Evolutionary conservation across 768 basidiomycete species (phyloP).

Genomic region (Boletus rubroflammeus): DNA sequence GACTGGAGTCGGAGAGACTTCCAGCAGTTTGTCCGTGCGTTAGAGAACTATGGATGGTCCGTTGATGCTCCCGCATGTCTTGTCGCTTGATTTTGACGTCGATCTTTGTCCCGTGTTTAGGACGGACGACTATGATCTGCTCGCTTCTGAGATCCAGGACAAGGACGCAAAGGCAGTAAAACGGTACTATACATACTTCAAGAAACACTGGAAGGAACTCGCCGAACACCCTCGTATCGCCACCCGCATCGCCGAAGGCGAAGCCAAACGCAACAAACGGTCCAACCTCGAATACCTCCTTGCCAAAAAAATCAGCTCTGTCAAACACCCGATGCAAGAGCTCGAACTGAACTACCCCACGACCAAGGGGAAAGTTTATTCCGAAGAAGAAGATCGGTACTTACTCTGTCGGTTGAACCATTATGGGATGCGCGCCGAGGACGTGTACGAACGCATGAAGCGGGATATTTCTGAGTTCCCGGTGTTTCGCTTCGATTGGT

Average conservation of each 20-base stretch:
- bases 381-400: constrained; percentile 96
- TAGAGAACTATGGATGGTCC: constrained; percentile 81
- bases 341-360: constrained; percentile 93
- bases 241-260: constrained; percentile 83
- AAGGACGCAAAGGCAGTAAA: constrained; percentile 78
- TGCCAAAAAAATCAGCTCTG: constrained; percentile 75
- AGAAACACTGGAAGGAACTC: constrained; percentile 80
- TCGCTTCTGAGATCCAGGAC: constrained; percentile 81
- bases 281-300: constrained; percentile 78
- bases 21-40: constrained; percentile 80
- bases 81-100: not conserved
- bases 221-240: constrained; percentile 75
- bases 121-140: constrained; percentile 61
- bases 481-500: constrained; percentile 97
- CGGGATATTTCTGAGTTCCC: constrained; percentile 96
- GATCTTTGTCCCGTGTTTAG: constrained; percentile 30
- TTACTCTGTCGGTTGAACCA: constrained; percentile 84
- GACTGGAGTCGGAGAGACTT: constrained; percentile 94
- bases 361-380: constrained; percentile 95
- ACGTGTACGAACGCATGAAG: constrained; percentile 94
- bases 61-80: constrained; percentile 16
- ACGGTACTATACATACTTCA: constrained; percentile 78
- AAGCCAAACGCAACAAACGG: constrained; percentile 84
- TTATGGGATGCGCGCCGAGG: constrained; percentile 85
- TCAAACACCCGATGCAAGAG: constrained; percentile 93